Conservation (phyloP, 192 early-diverging fungal species). For the Dimargaris cristalligena region DNA sequence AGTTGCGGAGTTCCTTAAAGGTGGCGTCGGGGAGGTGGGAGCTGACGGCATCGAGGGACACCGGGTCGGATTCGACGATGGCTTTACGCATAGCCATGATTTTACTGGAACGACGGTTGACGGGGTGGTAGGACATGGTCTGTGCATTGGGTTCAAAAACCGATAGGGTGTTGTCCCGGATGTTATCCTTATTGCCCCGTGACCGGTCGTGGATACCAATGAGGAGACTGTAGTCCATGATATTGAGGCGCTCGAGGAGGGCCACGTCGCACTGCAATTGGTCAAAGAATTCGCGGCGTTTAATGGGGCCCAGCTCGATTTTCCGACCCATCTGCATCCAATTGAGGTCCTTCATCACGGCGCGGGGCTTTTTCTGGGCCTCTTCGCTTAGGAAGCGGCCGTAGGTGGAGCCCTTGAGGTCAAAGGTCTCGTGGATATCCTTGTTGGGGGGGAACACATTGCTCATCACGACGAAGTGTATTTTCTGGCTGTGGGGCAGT, state of each 20-base stretch:
- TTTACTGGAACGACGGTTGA: background rate
- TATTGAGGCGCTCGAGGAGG: constrained; percentile 56
- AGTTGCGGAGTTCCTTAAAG: constrained; percentile 38
- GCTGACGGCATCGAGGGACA: constrained; percentile 26
- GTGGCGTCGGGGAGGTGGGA: constrained; percentile 26
- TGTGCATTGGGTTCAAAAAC: constrained; percentile 57
- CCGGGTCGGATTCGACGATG: constrained; percentile 27
- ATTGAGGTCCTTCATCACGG: constrained; percentile 93
- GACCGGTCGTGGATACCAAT: constrained; percentile 80
- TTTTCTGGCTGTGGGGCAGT: constrained; percentile 76
- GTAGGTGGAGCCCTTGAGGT: constrained; percentile 87
- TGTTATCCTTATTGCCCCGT: constrained; percentile 72
- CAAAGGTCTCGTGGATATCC: constrained; percentile 92
- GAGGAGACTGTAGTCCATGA: constrained; percentile 98
- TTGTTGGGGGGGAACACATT: constrained; percentile 95
- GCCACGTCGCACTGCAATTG: constrained; percentile 80
- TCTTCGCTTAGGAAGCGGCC: constrained; percentile 69
- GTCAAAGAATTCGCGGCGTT: constrained; percentile 56
- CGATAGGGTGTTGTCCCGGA: constrained; percentile 78
- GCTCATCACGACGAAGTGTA: constrained; percentile 99
- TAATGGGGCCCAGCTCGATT: constrained; percentile 67
- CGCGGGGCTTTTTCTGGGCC: constrained; percentile 58
- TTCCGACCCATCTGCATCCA: constrained; percentile 63
- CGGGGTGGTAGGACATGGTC: constrained; percentile 9
- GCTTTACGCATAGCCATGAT: constrained; percentile 24